Evolutionary conservation across 2,329 filamentous ascomycete species (phyloP), one percentile per base, ranked within the genome.

Genomic region (Paecilomyces sp.): DNA sequence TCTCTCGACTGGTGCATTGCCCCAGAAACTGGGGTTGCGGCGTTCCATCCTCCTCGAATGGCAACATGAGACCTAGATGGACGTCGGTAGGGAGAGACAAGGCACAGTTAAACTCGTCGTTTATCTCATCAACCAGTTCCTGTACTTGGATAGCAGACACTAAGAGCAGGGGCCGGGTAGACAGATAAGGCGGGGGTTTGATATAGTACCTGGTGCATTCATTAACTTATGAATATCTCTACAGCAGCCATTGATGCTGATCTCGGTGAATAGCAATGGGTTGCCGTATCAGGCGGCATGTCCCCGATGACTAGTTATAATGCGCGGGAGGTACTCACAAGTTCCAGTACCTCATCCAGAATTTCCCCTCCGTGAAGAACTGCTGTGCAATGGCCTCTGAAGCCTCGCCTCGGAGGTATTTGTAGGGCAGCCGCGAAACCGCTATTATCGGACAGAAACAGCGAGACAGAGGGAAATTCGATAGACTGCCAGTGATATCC

Each of bases 21-120:
- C 87, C 86, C 4, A 94, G 76, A 67, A 86, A 92, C 51, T 85
- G 82, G 3, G 92, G 91, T 7, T 81, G 79, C 3, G 87, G 86
- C 4, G 82, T 84, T 3, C 81, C 80, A 34, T 83, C 80, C 31
- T 83, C 68, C 0, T 81, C 81, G 68, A 95, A 94, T 9, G 75
- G 75, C 60, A 88, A 72, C 52, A 82, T 72, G 60, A 94, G 88
- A 0, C 81, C 84, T 15, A 79, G 75, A 3, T 80, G 74, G 12
- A 79, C 77, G 4, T 75, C 72, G 0, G 81, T 59, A 0, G 88
- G 89, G 54, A 95, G 84, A 1, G 71, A 72, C 13, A 93, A 77
- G 0, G 72, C 66, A 5, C 80, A 81, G 0, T 73, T 70, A 52
- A 84, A 79, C 0, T 71, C 69, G 1, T 67, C 52, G 68, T 91